Conservation (phyloP, 1,284 basidiomycete species). For the Pterula multifida region DNA sequence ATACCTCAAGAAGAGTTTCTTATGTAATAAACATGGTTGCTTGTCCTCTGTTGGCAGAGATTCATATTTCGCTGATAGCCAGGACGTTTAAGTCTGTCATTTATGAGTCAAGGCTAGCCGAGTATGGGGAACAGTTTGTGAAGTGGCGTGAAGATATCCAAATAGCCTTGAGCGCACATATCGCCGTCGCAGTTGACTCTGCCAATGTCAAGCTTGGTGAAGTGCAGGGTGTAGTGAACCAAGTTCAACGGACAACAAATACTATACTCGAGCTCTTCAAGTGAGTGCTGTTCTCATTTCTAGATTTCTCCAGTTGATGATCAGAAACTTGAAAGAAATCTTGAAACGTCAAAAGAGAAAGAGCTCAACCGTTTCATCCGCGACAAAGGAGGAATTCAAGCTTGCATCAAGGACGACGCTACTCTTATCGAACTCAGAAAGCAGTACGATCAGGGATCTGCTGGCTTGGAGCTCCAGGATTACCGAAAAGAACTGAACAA, state of each 20-base stretch:
- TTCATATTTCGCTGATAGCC: slow-evolving; percentile 13
- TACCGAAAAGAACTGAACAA: slow-evolving; percentile 15
- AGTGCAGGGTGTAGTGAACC: slow-evolving; percentile 13
- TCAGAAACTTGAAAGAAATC: neutral
- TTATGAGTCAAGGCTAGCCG: slow-evolving; percentile 24
- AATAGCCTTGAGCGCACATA: slow-evolving; percentile 21
- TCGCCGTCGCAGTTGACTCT: slow-evolving; percentile 19
- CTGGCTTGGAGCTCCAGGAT: slow-evolving; percentile 15
- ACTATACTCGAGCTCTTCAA: slow-evolving; percentile 5
- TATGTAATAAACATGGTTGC: slow-evolving; percentile 18
- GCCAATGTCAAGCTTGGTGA: slow-evolving; percentile 20
- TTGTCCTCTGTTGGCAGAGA: neutral
- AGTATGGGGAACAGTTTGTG: slow-evolving; percentile 20
- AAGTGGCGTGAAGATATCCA: slow-evolving; percentile 20
- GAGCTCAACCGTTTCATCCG: slow-evolving; percentile 18
- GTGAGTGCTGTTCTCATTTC: neutral
- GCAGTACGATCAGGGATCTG: slow-evolving; percentile 2
- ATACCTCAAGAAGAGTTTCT: slow-evolving; percentile 23
- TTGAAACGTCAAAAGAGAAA: slow-evolving; percentile 14
- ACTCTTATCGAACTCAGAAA: slow-evolving; percentile 4
- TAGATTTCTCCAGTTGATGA: neutral
- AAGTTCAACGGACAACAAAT: slow-evolving; percentile 13
- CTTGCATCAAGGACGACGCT: slow-evolving; percentile 5
- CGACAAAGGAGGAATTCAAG: slow-evolving; percentile 17
- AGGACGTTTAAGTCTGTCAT: slow-evolving; percentile 24